Base-by-base conservation (phyloP, 805 yeast species). In the Zygotorulaspora danielsina region DNA sequence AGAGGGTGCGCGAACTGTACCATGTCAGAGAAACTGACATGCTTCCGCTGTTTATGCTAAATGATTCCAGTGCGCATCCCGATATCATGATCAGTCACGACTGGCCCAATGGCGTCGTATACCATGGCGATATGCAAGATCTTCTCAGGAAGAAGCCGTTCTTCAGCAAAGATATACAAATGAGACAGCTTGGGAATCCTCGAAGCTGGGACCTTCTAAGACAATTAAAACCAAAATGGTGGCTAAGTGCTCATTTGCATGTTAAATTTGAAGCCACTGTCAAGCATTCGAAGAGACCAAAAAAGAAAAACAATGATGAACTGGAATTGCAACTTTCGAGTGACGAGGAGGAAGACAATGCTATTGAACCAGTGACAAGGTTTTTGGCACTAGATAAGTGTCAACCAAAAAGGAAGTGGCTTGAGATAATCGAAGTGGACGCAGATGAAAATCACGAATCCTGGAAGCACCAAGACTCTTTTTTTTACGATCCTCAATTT, bases 181-280 rank as follows among this genome's bases (percentile, higher is more conserved):
- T 63, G 1, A 76, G 78, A 1, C 64, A 64, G 12, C 64, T 90
- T 34, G 98, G 98, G 0, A 83, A 83, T 12, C 86, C 89, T 0
- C 68, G 81, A 6, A 76, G 77, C 34, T 70, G 74, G 67, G 64
- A 66, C 15, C 56, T 87, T 11, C 61, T 93, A 48, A 51, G 67
- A 17, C 51, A 55, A 11, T 46, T 86, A 38, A 69, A 64, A 50
- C 97, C 97, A 0, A 46, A 59, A 12, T 68, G 74, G 58, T 93
- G 97, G 98, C 75, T 85, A 44, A 78, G 93, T 50, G 94, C 94
- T 8, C 98, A 93, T 65, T 61, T 93, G 41, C 98, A 93, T 60
- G 87, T 81, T 2, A 66, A 65, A 38, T 93, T 75, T 53, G 68
- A 66, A 5, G 96, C 96, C 0, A 45, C 42, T 0, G 74, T 79